These are phyloP conservation scores for Penicillium verrucosum DNA, from an alignment of 2,329 filamentous ascomycete species.

Conservation along the genomic window DNA sequence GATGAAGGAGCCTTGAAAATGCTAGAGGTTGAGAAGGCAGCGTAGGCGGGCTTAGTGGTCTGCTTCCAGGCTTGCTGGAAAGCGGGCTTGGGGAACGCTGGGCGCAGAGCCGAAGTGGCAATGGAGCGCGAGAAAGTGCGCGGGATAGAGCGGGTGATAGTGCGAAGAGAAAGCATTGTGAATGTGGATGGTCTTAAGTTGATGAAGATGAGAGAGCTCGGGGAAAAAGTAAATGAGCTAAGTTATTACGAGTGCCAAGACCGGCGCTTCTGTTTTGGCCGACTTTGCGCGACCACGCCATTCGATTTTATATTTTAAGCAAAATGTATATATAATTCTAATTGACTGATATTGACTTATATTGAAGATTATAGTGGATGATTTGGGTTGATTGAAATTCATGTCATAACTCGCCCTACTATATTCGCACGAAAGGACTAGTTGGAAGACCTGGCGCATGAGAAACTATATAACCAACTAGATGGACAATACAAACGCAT, in stretches of 20 bases:
- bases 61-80: constrained; percentile 52
- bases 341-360: too few species aligned
- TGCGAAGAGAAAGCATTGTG: constrained; percentile 68
- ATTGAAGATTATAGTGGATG: background rate
- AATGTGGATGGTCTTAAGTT: constrained; percentile 12
- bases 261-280: constrained; percentile 15
- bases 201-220: constrained; percentile 14
- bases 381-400: too few species aligned
- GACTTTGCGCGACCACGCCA: constrained; percentile 19
- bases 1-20: constrained; percentile 44
- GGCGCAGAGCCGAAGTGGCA: constrained; percentile 50
- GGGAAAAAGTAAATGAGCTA: constrained; percentile 24
- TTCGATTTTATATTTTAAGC: background rate
- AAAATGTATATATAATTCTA: background rate
- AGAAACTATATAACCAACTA: background rate
- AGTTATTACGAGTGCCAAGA: constrained; percentile 28
- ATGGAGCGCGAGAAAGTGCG: constrained; percentile 59
- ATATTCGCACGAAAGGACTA: background rate
- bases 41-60: constrained; percentile 39
- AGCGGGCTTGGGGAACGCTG: constrained; percentile 49
- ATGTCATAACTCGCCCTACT: background rate
- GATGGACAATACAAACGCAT: background rate
- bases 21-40: constrained; percentile 48
- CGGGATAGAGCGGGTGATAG: constrained; percentile 64
- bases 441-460: background rate